A percentile compares a stretch with the other conserved stretches of the same genome.
phyloP scores from a whole-genome alignment of 2,329 filamentous ascomycete genomes.

The Davidsoniella neocaledoniae region DNA sequence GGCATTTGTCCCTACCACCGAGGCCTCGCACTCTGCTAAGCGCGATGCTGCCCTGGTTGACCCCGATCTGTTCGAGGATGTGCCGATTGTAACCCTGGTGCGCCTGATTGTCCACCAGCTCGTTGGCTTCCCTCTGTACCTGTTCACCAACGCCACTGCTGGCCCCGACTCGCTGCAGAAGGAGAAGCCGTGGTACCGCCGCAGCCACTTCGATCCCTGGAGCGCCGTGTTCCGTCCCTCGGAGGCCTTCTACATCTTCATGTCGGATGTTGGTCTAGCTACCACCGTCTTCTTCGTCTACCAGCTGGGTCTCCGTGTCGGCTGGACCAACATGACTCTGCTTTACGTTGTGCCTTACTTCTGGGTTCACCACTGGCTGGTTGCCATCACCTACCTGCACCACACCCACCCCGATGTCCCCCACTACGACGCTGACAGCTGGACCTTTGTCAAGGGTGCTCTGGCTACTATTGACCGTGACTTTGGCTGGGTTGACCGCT shows the following conservation, averaged over 20 bases:
- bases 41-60: slow-evolving; percentile 23
- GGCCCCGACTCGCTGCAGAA: slow-evolving; percentile 32
- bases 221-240: slow-evolving; percentile 42
- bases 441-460: slow-evolving; percentile 47
- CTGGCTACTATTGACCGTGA: slow-evolving; percentile 47
- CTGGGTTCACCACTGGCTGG: slow-evolving; percentile 57
- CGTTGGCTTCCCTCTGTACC: slow-evolving; percentile 47
- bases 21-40: slow-evolving; percentile 19
- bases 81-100: slow-evolving; percentile 37
- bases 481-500: slow-evolving; percentile 46
- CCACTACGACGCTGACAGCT: slow-evolving; percentile 40
- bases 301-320: slow-evolving; percentile 28
- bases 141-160: slow-evolving; percentile 40
- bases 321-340: slow-evolving; percentile 33
- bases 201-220: slow-evolving; percentile 44
- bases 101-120: slow-evolving; percentile 45
- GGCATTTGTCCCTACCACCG: slow-evolving; percentile 40
- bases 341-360: slow-evolving; percentile 49
- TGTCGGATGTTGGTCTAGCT: slow-evolving; percentile 43
- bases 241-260: slow-evolving; percentile 37
- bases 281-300: slow-evolving; percentile 35
- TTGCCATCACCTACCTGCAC: slow-evolving; percentile 61
- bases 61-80: slow-evolving; percentile 43
- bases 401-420: slow-evolving; percentile 38
- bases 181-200: slow-evolving; percentile 25